These are phyloP conservation scores for Venturia aucupariae DNA, from an alignment of 2,329 filamentous ascomycete species.

Conservation along the genomic window DNA sequence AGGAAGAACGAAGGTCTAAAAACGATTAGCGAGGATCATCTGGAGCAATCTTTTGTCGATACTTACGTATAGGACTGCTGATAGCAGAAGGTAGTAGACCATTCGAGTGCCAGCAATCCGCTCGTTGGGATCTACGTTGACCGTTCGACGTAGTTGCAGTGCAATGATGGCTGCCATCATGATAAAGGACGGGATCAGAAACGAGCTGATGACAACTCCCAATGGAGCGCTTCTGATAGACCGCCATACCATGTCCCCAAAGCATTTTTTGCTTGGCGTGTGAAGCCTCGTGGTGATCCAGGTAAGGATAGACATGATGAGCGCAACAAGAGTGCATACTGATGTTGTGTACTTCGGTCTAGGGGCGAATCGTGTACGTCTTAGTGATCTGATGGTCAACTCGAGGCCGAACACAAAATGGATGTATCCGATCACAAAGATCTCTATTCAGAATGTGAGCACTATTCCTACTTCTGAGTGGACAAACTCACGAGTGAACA, in stretches of 20 bases:
- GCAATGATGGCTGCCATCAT: conserved; percentile 46
- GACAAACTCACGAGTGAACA: conserved; percentile 28
- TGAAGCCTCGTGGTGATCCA: conserved; percentile 51
- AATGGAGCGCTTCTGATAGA: conserved; percentile 51
- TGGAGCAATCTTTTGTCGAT: conserved; percentile 22
- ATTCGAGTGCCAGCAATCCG: conserved; percentile 57
- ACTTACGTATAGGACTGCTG: conserved; percentile 48
- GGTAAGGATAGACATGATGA: conserved; percentile 44
- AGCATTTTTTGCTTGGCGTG: conserved; percentile 51
- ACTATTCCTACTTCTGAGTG: not conserved
- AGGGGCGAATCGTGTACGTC: conserved; percentile 44
- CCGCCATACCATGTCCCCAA: conserved; percentile 61
- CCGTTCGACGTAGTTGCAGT: conserved; percentile 45
- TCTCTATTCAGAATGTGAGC: conserved; percentile 34
- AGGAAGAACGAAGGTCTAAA: conserved; percentile 52
- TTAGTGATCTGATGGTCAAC: conserved; percentile 47
- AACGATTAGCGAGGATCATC: conserved; percentile 23
- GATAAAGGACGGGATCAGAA: conserved; percentile 43
- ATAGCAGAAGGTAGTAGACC: conserved; percentile 57
- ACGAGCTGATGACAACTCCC: conserved; percentile 45
- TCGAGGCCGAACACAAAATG: conserved; percentile 59
- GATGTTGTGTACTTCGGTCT: conserved; percentile 51
- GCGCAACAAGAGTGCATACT: conserved; percentile 46
- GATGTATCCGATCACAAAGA: conserved; percentile 58
- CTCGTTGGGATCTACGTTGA: conserved; percentile 49